Evolutionary conservation across 805 yeast genomes (phyloP).

Genomic region (Cyberlindnera lachancei): DNA sequence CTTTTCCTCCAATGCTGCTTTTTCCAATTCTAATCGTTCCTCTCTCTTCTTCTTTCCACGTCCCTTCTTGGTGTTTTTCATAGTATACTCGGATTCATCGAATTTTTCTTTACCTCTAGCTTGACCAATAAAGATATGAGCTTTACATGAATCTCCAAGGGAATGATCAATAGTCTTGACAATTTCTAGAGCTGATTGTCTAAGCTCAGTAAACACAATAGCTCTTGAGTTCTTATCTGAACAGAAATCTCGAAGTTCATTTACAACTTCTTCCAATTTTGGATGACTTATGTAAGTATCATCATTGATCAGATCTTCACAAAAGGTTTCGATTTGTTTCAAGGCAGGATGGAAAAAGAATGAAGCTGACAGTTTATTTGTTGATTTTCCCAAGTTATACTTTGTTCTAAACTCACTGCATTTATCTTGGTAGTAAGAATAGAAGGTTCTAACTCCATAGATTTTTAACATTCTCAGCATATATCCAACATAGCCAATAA

Average conservation of each 20-base stretch:
- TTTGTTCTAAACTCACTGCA: conserved; percentile 51
- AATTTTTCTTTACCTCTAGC: conserved; percentile 65
- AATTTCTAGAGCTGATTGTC: conserved; percentile 88
- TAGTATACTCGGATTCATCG: conserved; percentile 44
- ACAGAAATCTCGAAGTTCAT: conserved; percentile 53
- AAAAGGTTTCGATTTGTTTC: conserved; percentile 32
- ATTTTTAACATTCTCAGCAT: conserved; percentile 60
- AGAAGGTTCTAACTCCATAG: conserved; percentile 79
- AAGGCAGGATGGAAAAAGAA: conserved; percentile 51
- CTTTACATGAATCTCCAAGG: conserved; percentile 34
- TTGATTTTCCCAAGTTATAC: conserved; percentile 51
- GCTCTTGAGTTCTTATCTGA: conserved; percentile 52
- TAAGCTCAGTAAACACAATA: conserved; percentile 79
- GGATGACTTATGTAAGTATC: conserved; percentile 53
- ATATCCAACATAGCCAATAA: conserved; percentile 67
- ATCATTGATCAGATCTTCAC: conserved; percentile 36
- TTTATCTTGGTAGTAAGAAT: conserved; percentile 55
- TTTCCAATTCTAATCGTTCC: conserved; percentile 26
- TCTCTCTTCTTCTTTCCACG: conserved; percentile 31
- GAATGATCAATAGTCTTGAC: conserved; percentile 51
- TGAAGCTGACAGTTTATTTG: conserved; percentile 52
- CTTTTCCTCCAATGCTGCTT: conserved; percentile 23
- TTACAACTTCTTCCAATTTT: conserved; percentile 53
- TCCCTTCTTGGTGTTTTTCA: conserved; percentile 38
- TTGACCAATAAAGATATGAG: conserved; percentile 93